A percentile compares a stretch with the other conserved stretches of the same genome.
Evolutionary conservation across 306 rosid genomes (phyloP).

Genomic region (Cajanus cajan): DNA sequence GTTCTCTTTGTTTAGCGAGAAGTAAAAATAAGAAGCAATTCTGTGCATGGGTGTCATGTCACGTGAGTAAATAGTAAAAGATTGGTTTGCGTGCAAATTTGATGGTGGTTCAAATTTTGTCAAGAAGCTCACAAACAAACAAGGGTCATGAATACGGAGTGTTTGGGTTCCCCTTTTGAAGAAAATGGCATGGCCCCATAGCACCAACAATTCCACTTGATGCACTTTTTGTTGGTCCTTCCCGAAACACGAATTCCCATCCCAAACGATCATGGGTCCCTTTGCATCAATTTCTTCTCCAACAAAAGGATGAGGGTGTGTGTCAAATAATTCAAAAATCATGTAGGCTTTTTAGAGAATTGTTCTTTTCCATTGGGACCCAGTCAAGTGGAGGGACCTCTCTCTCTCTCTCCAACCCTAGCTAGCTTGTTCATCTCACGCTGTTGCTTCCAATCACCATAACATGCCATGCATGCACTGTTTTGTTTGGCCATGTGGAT

Average conservation of each 20-base stretch:
- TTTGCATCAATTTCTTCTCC: slow-evolving; percentile 32
- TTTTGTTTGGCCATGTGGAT: slow-evolving; percentile 49
- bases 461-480: slow-evolving; percentile 65
- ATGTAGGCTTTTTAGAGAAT: slow-evolving; percentile 37
- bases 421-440: slow-evolving; percentile 25
- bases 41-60: not conserved
- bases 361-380: slow-evolving; percentile 58
- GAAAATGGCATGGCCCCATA: slow-evolving; percentile 44
- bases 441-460: slow-evolving; percentile 52
- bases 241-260: slow-evolving; percentile 45
- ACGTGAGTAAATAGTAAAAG: slow-evolving; percentile 36
- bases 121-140: slow-evolving; percentile 38
- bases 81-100: slow-evolving; percentile 17
- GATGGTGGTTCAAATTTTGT: slow-evolving; percentile 38
- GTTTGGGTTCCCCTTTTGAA: slow-evolving; percentile 40
- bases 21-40: not conserved
- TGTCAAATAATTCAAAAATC: slow-evolving; percentile 42
- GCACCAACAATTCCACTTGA: slow-evolving; percentile 64
- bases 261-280: slow-evolving; percentile 59
- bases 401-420: slow-evolving; percentile 21
- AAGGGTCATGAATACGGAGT: slow-evolving; percentile 36
- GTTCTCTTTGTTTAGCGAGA: not conserved
- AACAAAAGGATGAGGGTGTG: slow-evolving; percentile 40
- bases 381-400: not conserved
- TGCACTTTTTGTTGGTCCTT: slow-evolving; percentile 83